phyloP scores from a whole-genome alignment of 495 filamentous ascomycete genomes.

The Entonaema liquescens region DNA sequence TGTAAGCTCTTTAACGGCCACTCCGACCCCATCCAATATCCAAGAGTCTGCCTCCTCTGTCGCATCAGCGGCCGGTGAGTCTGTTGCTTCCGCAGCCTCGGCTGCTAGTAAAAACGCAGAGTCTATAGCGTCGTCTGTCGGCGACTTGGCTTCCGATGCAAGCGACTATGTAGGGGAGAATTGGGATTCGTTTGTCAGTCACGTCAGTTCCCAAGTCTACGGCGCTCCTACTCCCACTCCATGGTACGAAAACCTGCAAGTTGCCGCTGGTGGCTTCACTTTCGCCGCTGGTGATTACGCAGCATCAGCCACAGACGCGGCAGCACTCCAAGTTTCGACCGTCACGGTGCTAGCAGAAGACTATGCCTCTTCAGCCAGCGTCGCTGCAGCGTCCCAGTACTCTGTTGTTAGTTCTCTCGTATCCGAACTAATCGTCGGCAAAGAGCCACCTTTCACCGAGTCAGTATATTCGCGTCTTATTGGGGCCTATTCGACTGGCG shows the following conservation, averaged over 20 bases:
- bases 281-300: conserved; percentile 40
- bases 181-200: conserved; percentile 74
- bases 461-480: conserved; percentile 76
- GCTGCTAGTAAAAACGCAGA: conserved; percentile 43
- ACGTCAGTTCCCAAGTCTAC: conserved; percentile 76
- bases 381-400: conserved; percentile 67
- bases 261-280: conserved; percentile 41
- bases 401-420: conserved; percentile 75
- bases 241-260: conserved; percentile 60
- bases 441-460: conserved; percentile 84
- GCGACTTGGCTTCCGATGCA: conserved; percentile 49
- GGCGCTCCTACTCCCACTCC: conserved; percentile 70
- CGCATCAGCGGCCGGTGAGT: conserved; percentile 46
- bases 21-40: conserved; percentile 58
- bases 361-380: conserved; percentile 63
- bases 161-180: conserved; percentile 56
- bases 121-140: conserved; percentile 40
- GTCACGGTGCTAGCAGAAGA: conserved; percentile 62
- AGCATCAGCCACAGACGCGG: conserved; percentile 43
- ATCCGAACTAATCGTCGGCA: conserved; percentile 77
- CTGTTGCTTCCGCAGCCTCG: conserved; percentile 46
- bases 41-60: conserved; percentile 53
- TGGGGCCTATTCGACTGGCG: conserved; percentile 60
- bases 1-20: conserved; percentile 59
- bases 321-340: conserved; percentile 47